Evolutionary conservation across 1,139 yeast species (phyloP).

Genomic region (Debaryomyces sp.): DNA sequence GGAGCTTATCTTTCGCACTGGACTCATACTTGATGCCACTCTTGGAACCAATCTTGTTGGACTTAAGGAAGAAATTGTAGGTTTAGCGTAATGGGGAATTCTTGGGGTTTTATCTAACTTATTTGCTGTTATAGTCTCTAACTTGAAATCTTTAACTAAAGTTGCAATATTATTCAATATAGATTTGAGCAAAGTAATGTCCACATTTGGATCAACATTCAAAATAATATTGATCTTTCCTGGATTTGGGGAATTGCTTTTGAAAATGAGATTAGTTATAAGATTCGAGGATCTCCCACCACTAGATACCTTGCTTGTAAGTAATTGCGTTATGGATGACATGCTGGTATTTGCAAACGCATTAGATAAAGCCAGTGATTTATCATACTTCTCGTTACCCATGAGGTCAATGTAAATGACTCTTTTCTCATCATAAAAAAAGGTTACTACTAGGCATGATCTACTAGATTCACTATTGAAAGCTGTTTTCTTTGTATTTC

Average conservation of each 20-base stretch:
- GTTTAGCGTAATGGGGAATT: constrained; percentile 34
- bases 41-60: constrained; percentile 13
- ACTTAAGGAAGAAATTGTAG: constrained; percentile 29
- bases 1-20: constrained; percentile 2
- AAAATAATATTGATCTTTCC: constrained; percentile 26
- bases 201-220: constrained; percentile 33
- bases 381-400: constrained; percentile 33
- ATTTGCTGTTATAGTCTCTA: constrained; percentile 12
- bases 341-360: constrained; percentile 32
- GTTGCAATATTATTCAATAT: constrained; percentile 30
- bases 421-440: constrained; percentile 23
- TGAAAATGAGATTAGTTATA: constrained; percentile 33
- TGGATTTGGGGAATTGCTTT: constrained; percentile 12
- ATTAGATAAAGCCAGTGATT: constrained; percentile 17
- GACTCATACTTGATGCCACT: background rate
- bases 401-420: constrained; percentile 33
- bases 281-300: constrained; percentile 28
- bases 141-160: constrained; percentile 23
- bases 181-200: constrained; percentile 27
- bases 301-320: constrained; percentile 15
- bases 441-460: constrained; percentile 30
- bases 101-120: background rate
- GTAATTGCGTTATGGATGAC: constrained; percentile 32
- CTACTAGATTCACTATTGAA: constrained; percentile 27
- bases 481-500: constrained; percentile 24